phyloP scores from a whole-genome alignment of 202 grass and related monocot genomes.

The Bolboschoenoplectus hybrid region DNA sequence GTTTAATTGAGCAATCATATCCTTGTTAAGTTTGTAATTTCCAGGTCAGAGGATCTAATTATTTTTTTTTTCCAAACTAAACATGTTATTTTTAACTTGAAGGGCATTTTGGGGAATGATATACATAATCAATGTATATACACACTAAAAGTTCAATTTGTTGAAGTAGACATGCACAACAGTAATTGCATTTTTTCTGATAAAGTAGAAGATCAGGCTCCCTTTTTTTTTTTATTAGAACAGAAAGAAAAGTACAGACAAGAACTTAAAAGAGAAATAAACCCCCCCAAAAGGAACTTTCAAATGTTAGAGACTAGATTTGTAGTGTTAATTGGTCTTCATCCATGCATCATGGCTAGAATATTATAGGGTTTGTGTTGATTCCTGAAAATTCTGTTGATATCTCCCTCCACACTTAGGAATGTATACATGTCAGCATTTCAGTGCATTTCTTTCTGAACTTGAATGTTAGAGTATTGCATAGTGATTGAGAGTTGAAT shows the following conservation, averaged over 20 bases:
- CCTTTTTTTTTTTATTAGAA: neutral
- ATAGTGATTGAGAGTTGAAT: neutral
- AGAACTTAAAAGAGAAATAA: neutral
- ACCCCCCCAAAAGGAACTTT: neutral
- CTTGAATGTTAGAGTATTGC: neutral
- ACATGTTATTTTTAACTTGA: neutral
- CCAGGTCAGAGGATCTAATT: neutral
- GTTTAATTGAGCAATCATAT: conserved; percentile 8
- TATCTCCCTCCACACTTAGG: neutral
- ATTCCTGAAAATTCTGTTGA: neutral
- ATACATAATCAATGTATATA: neutral
- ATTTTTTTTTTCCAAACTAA: neutral
- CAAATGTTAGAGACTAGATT: neutral
- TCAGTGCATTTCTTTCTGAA: neutral
- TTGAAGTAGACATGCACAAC: neutral
- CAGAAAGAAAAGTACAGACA: neutral
- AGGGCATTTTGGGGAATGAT: neutral
- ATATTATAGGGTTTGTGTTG: neutral
- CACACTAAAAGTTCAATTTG: neutral
- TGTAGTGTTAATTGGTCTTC: neutral
- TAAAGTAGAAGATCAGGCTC: neutral
- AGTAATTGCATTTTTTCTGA: neutral
- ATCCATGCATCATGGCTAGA: neutral
- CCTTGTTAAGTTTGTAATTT: neutral
- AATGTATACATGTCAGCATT: neutral